phyloP scores from a whole-genome alignment of 2,329 filamentous ascomycete genomes.

The Orbilia brochopaga region DNA sequence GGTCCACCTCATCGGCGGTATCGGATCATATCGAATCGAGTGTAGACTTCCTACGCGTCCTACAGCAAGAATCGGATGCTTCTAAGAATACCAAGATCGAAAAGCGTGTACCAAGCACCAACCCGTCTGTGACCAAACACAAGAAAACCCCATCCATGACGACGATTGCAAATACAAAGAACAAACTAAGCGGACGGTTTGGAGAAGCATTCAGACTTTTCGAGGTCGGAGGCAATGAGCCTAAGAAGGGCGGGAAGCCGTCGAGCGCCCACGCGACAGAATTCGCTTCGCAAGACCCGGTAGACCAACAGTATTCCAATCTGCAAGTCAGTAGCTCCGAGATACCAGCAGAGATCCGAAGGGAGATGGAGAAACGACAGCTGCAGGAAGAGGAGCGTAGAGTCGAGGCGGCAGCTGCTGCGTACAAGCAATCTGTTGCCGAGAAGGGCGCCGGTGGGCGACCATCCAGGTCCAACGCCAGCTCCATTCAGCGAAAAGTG shows the following conservation, averaged over 20 bases:
- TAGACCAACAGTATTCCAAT: slow-evolving; percentile 58
- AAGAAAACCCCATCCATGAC: slow-evolving; percentile 64
- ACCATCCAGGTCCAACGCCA: slow-evolving; percentile 62
- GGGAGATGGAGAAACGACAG: slow-evolving; percentile 82
- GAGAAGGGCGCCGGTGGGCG: slow-evolving; percentile 56
- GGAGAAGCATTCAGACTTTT: slow-evolving; percentile 93
- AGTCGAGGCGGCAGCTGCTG: slow-evolving; percentile 84
- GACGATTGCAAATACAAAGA: slow-evolving; percentile 65
- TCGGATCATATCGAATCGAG: slow-evolving; percentile 72
- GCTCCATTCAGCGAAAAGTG: slow-evolving; percentile 84
- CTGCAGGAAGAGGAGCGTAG: slow-evolving; percentile 87
- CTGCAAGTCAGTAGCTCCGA: slow-evolving; percentile 64
- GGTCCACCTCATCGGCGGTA: slow-evolving; percentile 53
- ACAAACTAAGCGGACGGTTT: slow-evolving; percentile 83
- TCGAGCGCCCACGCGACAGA: slow-evolving; percentile 57
- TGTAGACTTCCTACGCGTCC: slow-evolving; percentile 78
- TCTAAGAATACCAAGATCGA: slow-evolving; percentile 58
- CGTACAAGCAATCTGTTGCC: slow-evolving; percentile 75
- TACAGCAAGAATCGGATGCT: slow-evolving; percentile 69
- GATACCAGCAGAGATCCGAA: slow-evolving; percentile 82
- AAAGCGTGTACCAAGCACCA: slow-evolving; percentile 71
- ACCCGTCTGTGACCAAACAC: slow-evolving; percentile 71
- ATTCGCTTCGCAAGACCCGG: slow-evolving; percentile 67
- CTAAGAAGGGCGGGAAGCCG: slow-evolving; percentile 55
- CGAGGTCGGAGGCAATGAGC: slow-evolving; percentile 62